Evolutionary conservation across 495 filamentous ascomycete genomes (phyloP).

Genomic region (Daldinia childiae): DNA sequence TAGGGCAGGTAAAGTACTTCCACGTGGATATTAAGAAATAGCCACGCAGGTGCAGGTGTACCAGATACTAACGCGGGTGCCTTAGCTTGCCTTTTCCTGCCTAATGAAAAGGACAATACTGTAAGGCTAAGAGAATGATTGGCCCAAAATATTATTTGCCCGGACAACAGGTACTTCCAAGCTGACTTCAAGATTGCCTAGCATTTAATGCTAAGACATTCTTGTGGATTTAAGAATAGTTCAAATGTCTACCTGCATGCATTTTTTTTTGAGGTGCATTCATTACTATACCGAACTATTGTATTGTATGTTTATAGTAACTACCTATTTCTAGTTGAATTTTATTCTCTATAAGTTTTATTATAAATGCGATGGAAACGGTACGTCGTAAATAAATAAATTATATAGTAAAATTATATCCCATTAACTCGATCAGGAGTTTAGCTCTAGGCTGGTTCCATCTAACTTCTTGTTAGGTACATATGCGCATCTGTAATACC

Average conservation of each 20-base stretch:
- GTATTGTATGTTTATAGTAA: too few relatives aligned
- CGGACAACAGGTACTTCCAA: not conserved
- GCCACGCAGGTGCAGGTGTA: constrained; percentile 12
- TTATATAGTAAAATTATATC: not conserved
- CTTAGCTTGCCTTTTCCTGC: constrained; percentile 10
- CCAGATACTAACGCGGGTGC: not conserved
- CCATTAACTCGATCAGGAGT: not conserved
- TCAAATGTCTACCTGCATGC: not conserved
- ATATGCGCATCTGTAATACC: not conserved
- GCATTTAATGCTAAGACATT: not conserved
- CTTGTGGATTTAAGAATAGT: not conserved
- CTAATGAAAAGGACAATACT: constrained; percentile 19
- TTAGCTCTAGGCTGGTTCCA: not conserved
- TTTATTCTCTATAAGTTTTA: too few relatives aligned
- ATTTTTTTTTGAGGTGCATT: too few relatives aligned
- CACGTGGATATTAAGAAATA: constrained; percentile 16
- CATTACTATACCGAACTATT: too few relatives aligned
- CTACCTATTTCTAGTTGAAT: not conserved
- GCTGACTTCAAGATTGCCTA: too few relatives aligned
- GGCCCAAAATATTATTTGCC: constrained; percentile 6
- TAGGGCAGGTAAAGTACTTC: constrained; percentile 7
- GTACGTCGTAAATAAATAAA: not conserved
- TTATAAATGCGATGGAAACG: too few relatives aligned
- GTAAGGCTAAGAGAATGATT: constrained; percentile 31
- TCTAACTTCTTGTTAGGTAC: not conserved